Evolutionary conservation across 495 filamentous ascomycete species (phyloP).

Genomic region (Penicillium mononematosum): DNA sequence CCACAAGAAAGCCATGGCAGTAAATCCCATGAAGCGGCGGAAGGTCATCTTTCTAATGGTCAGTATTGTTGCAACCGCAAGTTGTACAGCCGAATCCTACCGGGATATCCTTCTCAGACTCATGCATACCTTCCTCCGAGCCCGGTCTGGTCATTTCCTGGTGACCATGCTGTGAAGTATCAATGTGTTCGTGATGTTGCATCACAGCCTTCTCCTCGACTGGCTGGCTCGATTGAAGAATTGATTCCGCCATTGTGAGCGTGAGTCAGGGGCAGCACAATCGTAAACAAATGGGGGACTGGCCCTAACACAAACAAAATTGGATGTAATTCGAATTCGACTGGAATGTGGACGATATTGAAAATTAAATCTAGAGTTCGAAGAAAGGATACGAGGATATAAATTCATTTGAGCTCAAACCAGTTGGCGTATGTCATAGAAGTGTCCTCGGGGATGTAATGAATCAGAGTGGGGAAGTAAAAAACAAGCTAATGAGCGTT

Average conservation of each 20-base stretch:
- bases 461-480: conserved; percentile 8
- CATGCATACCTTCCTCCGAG: conserved; percentile 23
- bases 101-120: conserved; percentile 25
- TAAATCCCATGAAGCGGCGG: conserved; percentile 56
- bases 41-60: conserved; percentile 50
- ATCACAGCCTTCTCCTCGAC: conserved; percentile 29
- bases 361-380: background rate
- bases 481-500: background rate
- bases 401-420: background rate
- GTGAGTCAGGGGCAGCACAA: conserved; percentile 1
- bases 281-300: background rate
- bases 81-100: background rate
- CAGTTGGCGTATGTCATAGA: background rate
- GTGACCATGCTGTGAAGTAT: conserved; percentile 27
- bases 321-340: background rate
- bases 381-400: background rate
- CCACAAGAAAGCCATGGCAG: conserved; percentile 66
- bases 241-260: conserved; percentile 20
- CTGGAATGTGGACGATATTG: background rate
- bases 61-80: conserved; percentile 1
- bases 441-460: conserved; percentile 4
- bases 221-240: conserved; percentile 20
- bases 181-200: conserved; percentile 18
- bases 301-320: conserved; percentile 1
- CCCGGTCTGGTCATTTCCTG: conserved; percentile 21